These are phyloP conservation scores for Halenospora varia DNA, from an alignment of 495 filamentous ascomycete genomes.

Conservation along the genomic window DNA sequence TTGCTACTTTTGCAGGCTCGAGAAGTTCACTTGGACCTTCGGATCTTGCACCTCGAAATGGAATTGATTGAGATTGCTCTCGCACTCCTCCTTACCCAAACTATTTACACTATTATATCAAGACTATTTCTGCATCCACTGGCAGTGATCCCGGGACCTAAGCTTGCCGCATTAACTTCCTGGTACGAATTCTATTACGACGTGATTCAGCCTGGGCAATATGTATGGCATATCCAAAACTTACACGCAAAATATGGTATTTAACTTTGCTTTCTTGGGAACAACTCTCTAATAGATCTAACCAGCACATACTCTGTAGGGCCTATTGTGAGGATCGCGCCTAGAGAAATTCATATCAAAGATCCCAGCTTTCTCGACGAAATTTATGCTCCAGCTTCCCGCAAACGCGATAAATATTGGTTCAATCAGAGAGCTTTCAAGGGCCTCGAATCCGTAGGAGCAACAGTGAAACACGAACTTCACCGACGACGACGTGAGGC, in stretches of 20 bases:
- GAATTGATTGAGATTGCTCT: not conserved
- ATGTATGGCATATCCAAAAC: constrained; percentile 34
- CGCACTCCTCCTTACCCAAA: not conserved
- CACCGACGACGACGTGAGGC: constrained; percentile 34
- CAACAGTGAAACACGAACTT: constrained; percentile 40
- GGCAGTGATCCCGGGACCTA: constrained; percentile 42
- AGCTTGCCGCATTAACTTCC: constrained; percentile 41
- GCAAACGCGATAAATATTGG: not conserved
- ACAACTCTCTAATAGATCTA: not conserved
- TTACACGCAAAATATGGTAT: constrained; percentile 45
- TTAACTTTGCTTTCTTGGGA: not conserved
- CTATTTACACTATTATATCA: constrained; percentile 3
- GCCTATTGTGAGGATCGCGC: not conserved
- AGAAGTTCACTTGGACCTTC: not conserved
- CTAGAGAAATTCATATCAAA: constrained; percentile 37
- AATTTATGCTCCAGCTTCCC: not conserved
- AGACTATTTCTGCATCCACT: constrained; percentile 45
- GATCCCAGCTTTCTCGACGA: constrained; percentile 39
- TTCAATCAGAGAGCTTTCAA: not conserved
- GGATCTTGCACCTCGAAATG: not conserved
- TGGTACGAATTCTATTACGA: constrained; percentile 48
- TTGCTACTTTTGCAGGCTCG: not conserved
- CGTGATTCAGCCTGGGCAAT: constrained; percentile 30
- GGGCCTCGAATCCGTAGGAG: constrained; percentile 30
- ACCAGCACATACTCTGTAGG: not conserved